Evolutionary conservation across 2,329 filamentous ascomycete genomes (phyloP).

Genomic region (Coniosporium tulheliwenetii): DNA sequence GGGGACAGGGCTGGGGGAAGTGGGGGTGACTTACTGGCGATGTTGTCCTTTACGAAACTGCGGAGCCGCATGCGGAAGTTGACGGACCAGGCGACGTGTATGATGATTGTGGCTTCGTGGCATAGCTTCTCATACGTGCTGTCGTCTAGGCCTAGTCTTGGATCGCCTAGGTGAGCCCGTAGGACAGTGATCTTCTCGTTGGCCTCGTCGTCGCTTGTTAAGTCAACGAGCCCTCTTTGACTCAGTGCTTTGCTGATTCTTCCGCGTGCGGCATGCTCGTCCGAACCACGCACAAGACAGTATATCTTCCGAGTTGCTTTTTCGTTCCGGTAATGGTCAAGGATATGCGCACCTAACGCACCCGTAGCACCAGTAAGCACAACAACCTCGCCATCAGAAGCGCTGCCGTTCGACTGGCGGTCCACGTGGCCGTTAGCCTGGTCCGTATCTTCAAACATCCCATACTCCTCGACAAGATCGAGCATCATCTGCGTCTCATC

Average conservation of each 20-base stretch:
- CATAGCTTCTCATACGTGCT: slow-evolving; percentile 26
- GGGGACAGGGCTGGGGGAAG: background rate
- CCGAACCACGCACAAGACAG: slow-evolving; percentile 39
- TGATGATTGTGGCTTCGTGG: slow-evolving; percentile 31
- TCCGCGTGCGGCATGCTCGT: slow-evolving; percentile 22
- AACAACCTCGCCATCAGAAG: slow-evolving; percentile 7
- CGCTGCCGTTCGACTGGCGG: background rate
- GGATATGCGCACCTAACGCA: slow-evolving; percentile 34
- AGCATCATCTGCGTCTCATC: slow-evolving; percentile 27
- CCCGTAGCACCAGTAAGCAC: slow-evolving; percentile 36
- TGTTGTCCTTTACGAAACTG: slow-evolving; percentile 39
- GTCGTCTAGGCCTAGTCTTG: slow-evolving; percentile 30
- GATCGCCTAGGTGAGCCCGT: slow-evolving; percentile 30
- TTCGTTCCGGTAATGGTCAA: slow-evolving; percentile 26
- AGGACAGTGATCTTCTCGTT: slow-evolving; percentile 29
- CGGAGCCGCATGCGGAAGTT: slow-evolving; percentile 44
- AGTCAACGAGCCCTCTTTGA: slow-evolving; percentile 16
- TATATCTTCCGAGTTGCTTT: slow-evolving; percentile 30
- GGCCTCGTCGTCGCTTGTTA: slow-evolving; percentile 6
- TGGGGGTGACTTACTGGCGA: slow-evolving; percentile 19
- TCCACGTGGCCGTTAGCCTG: background rate
- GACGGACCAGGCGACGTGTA: slow-evolving; percentile 51
- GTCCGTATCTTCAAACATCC: slow-evolving; percentile 19
- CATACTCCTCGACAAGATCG: slow-evolving; percentile 31
- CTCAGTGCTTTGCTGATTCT: slow-evolving; percentile 30